phyloP scores from a whole-genome alignment of 352 stramenopile species.

The Phytopythium sindhum region DNA sequence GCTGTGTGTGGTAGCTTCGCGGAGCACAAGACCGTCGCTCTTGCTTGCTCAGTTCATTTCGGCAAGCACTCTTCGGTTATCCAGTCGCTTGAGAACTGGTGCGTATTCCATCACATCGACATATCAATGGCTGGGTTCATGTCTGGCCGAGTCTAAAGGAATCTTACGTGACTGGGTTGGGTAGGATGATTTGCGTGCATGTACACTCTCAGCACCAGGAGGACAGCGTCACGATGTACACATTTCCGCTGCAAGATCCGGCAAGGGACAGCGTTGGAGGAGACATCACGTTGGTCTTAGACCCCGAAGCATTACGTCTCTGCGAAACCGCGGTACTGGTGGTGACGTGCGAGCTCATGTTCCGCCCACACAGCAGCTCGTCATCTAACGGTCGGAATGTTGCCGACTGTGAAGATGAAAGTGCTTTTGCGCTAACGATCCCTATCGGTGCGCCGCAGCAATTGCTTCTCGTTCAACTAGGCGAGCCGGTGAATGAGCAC shows the following conservation, averaged over 20 bases:
- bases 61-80: constrained; percentile 12
- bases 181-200: constrained; percentile 29
- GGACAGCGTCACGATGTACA: constrained; percentile 25
- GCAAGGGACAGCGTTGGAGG: not conserved
- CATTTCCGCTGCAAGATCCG: constrained; percentile 28
- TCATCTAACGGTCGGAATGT: not conserved
- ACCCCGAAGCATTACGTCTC: constrained; percentile 21
- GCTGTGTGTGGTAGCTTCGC: constrained; percentile 18
- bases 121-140: no score
- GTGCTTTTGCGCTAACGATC: not conserved
- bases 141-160: not conserved
- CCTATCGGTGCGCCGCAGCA: not conserved
- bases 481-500: not conserved
- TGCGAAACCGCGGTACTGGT: constrained; percentile 24
- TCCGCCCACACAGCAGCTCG: constrained; percentile 16
- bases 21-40: constrained; percentile 17
- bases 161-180: not conserved
- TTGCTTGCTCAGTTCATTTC: constrained; percentile 21
- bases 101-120: not conserved
- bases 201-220: constrained; percentile 25
- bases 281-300: constrained; percentile 25
- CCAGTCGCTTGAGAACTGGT: constrained; percentile 25
- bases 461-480: constrained; percentile 3
- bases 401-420: not conserved
- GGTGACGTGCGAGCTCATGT: constrained; percentile 39